A percentile compares a stretch with the other conserved stretches of the same genome.
Conservation (phyloP, 2,329 filamentous ascomycete species). For the Arthroderma sp. region DNA sequence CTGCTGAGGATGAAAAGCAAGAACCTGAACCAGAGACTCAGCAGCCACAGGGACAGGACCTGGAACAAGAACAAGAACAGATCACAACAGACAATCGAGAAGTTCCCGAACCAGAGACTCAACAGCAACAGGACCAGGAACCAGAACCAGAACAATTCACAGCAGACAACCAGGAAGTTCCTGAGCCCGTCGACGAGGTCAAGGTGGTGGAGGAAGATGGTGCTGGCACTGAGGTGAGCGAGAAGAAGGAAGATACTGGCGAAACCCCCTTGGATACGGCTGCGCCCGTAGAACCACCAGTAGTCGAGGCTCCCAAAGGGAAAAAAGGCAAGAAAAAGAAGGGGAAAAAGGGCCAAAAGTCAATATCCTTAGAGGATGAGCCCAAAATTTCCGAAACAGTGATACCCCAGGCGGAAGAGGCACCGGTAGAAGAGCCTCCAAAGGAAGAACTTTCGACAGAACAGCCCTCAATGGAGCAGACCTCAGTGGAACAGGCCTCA, state of each 20-base stretch:
- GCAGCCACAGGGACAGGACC: background rate
- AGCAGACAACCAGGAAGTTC: background rate
- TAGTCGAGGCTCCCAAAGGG: background rate
- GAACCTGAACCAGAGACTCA: background rate
- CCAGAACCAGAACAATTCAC: background rate
- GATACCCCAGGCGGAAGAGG: too few species aligned
- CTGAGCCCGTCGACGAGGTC: background rate
- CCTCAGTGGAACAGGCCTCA: too few species aligned
- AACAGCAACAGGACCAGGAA: background rate
- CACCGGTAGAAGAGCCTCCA: too few species aligned
- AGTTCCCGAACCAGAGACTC: background rate
- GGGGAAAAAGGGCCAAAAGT: too few species aligned
- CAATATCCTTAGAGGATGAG: too few species aligned
- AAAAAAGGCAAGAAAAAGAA: conserved; percentile 1
- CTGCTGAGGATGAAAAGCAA: background rate
- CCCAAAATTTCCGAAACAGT: too few species aligned
- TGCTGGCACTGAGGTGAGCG: background rate
- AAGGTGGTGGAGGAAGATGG: background rate
- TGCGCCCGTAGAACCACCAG: background rate
- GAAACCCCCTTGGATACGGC: background rate
- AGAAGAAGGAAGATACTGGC: background rate
- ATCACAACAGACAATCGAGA: background rate
- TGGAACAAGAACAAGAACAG: background rate
- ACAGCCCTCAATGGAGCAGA: too few species aligned
- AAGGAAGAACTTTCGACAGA: too few species aligned